Percentiles rank a stretch among this genome's conserved stretches.
Evolutionary conservation across 2,329 filamentous ascomycete species (phyloP).

Genomic region (Epichloe typhina): DNA sequence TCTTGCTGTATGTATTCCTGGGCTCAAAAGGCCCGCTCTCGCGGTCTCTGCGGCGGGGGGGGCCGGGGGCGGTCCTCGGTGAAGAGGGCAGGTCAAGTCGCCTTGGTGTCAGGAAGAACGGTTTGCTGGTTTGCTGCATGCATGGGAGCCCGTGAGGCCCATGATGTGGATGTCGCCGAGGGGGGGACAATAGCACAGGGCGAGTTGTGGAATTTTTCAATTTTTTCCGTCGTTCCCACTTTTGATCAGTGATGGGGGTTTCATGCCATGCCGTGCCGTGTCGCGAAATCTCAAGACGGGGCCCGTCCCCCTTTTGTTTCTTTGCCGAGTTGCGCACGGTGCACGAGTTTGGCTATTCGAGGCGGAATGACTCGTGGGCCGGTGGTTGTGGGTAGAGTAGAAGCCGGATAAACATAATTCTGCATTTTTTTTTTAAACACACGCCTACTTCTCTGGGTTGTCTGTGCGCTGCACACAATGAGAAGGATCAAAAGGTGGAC

Average conservation of each 20-base stretch:
- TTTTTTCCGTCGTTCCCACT: neutral
- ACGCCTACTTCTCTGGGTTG: too few species aligned
- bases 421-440: too few species aligned
- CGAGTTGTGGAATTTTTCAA: neutral
- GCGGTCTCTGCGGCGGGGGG: too few species aligned
- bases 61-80: too few species aligned
- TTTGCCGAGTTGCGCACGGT: neutral
- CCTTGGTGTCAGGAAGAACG: too few species aligned
- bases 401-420: fast-evolving
- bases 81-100: too few species aligned
- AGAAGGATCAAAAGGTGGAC: too few species aligned
- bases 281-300: neutral
- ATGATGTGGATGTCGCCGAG: neutral
- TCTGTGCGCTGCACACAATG: too few species aligned
- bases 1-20: neutral
- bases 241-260: neutral
- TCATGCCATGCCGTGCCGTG: neutral
- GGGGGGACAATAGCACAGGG: neutral
- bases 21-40: neutral
- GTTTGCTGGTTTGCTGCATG: too few species aligned
- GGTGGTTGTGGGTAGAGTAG: too few species aligned
- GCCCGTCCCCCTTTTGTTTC: neutral
- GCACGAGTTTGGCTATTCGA: neutral
- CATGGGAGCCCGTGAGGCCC: too few species aligned
- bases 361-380: too few species aligned